Evolutionary conservation across 208 protist genomes (phyloP), one percentile per base, ranked within the genome.

Genomic region (Naegleria fowleri): DNA sequence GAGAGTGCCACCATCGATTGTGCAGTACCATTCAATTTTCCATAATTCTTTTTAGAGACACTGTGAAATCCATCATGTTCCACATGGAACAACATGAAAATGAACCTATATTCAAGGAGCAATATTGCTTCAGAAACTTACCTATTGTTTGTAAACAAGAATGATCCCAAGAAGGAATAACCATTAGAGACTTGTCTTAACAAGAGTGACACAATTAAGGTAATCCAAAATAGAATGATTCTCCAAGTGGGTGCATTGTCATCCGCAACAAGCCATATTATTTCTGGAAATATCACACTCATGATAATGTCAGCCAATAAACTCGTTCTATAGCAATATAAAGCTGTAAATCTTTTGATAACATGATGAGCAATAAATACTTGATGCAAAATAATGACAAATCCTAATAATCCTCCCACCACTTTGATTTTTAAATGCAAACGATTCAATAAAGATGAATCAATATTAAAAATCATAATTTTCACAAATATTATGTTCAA

Each of bases 21-120:
- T 39, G 85, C 39, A 58, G n/a, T 58, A 39, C 85, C 85, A 88
- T 59, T 59, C 11, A 88, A 58, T 38, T 38, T 59, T 39, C 85
- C 85, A 38, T 6, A 13, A 39, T 88, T 51, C 22, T 88, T 16
- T 25, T 29, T 29, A 58, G 22, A 7, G 19, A 88, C 85, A n/a
- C 58, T 75, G 58, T 48, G 43, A 48, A 48, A 48, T n/a, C n/a
- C n/a, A n/a, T n/a, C n/a, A n/a, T n/a, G n/a, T n/a, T n/a, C n/a
- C n/a, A n/a, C n/a, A n/a, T n/a, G n/a, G n/a, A n/a, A n/a, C n/a
- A n/a, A n/a, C n/a, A n/a, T n/a, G n/a, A n/a, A n/a, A n/a, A n/a
- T n/a, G n/a, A n/a, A n/a, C n/a, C n/a, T n/a, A n/a, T n/a, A n/a
- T n/a, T n/a, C n/a, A n/a, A n/a, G n/a, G n/a, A n/a, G n/a, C n/a